These are phyloP conservation scores for Daldinia sp. DNA, from an alignment of 2,329 filamentous ascomycete genomes.

Conservation along the genomic window DNA sequence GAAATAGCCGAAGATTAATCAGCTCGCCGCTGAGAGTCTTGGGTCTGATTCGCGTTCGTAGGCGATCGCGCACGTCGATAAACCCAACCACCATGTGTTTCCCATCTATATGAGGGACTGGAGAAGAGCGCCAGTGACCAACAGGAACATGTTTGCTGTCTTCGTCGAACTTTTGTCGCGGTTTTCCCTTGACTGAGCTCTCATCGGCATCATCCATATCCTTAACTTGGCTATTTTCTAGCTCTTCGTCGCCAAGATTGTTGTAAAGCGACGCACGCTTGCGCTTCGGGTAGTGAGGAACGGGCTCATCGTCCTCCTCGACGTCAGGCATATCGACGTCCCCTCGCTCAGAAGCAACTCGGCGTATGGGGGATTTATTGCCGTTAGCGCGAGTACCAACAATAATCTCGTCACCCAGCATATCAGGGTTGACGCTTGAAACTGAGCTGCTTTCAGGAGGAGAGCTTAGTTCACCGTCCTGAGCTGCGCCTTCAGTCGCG, in stretches of 20 bases:
- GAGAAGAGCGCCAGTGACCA: constrained; percentile 69
- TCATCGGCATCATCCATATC: constrained; percentile 46
- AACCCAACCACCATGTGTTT: constrained; percentile 70
- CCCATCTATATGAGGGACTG: constrained; percentile 55
- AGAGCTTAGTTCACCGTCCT: constrained; percentile 56
- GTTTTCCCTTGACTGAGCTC: constrained; percentile 40
- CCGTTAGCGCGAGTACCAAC: constrained; percentile 56
- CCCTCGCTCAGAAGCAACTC: constrained; percentile 49
- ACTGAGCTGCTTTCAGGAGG: constrained; percentile 53
- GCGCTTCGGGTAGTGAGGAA: constrained; percentile 60
- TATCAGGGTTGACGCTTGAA: constrained; percentile 52
- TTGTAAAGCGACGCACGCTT: constrained; percentile 62
- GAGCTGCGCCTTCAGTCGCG: constrained; percentile 44
- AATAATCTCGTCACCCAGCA: constrained; percentile 61
- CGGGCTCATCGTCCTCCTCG: constrained; percentile 50
- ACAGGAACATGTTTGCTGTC: constrained; percentile 58
- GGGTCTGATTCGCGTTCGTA: constrained; percentile 66
- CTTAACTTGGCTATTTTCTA: constrained; percentile 49
- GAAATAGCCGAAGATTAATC: constrained; percentile 55
- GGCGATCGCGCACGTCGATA: constrained; percentile 67
- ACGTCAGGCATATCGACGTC: constrained; percentile 56
- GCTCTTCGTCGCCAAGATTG: constrained; percentile 59
- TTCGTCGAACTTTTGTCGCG: constrained; percentile 41
- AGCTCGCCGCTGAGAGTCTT: constrained; percentile 58
- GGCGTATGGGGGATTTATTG: constrained; percentile 49